These are phyloP conservation scores for Coniferiporia weirii DNA, from an alignment of 1,284 basidiomycete genomes.

Conservation along the genomic window DNA sequence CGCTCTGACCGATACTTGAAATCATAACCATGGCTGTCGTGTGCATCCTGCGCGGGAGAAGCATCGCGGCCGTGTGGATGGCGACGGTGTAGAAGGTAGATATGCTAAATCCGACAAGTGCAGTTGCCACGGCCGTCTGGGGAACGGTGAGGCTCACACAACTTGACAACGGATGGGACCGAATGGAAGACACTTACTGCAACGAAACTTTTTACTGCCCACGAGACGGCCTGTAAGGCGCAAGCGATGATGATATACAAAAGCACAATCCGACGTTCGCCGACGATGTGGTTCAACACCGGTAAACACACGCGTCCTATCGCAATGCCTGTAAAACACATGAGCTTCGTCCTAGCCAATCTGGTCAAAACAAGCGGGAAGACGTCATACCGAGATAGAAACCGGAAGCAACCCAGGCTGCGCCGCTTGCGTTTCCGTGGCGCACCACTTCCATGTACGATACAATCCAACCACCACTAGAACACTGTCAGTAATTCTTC, in stretches of 20 bases:
- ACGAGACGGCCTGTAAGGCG: constrained; percentile 28
- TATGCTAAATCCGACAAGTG: constrained; percentile 32
- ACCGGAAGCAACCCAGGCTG: constrained; percentile 30
- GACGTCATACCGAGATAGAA: constrained; percentile 28
- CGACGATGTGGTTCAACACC: constrained; percentile 28
- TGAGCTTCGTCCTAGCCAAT: no score
- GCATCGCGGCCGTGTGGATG: constrained; percentile 28
- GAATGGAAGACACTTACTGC: constrained; percentile 18
- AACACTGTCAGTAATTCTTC: no score
- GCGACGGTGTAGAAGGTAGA: constrained; percentile 32
- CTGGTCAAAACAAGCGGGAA: background rate
- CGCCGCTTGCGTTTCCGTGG: constrained; percentile 27
- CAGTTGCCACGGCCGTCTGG: constrained; percentile 28
- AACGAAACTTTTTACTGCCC: constrained; percentile 28
- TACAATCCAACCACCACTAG: constrained; percentile 29
- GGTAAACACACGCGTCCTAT: constrained; percentile 30
- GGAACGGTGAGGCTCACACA: background rate
- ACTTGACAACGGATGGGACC: no score
- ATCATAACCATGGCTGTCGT: constrained; percentile 31
- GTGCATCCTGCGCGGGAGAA: constrained; percentile 30
- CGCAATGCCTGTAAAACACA: constrained; percentile 24
- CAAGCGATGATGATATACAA: constrained; percentile 29
- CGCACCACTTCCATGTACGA: constrained; percentile 29
- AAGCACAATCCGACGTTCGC: constrained; percentile 30
- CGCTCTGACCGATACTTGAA: constrained; percentile 30